phyloP scores from a whole-genome alignment of 2,329 filamentous ascomycete genomes.

The Pseudogymnoascus sp. region DNA sequence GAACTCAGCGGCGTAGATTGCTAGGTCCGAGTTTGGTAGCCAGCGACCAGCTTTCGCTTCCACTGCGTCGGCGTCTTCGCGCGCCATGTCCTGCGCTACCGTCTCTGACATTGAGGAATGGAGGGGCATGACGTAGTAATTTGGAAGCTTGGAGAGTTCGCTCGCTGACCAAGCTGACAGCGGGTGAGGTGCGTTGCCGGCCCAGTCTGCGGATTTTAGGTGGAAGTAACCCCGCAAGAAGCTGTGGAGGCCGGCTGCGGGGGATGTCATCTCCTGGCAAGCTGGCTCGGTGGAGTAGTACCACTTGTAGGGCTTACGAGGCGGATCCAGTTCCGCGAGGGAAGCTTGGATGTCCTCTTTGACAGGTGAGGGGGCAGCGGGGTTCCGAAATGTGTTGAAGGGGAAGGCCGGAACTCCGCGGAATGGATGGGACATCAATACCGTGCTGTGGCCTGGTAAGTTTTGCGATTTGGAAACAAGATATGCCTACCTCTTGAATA shows the following conservation, averaged over 20 bases:
- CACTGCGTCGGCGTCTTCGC: constrained; percentile 38
- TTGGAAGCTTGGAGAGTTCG: constrained; percentile 52
- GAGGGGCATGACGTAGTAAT: constrained; percentile 61
- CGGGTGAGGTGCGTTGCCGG: constrained; percentile 44
- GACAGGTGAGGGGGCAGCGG: constrained; percentile 14
- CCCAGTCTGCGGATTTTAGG: constrained; percentile 56
- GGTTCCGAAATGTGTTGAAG: constrained; percentile 37
- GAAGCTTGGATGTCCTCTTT: constrained; percentile 45
- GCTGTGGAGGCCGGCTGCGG: constrained; percentile 44
- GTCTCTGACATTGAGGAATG: constrained; percentile 51
- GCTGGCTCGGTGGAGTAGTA: constrained; percentile 49
- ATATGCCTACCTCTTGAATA: constrained; percentile 45
- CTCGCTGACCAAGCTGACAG: constrained; percentile 49
- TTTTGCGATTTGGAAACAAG: neutral
- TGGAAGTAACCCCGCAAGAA: constrained; percentile 63
- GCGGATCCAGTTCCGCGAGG: constrained; percentile 43
- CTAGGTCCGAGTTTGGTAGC: constrained; percentile 51
- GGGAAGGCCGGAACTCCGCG: constrained; percentile 44
- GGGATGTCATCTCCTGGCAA: constrained; percentile 39
- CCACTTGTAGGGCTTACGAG: constrained; percentile 63
- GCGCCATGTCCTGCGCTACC: constrained; percentile 47
- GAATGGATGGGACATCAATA: constrained; percentile 61
- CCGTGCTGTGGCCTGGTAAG: constrained; percentile 29
- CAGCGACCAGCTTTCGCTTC: constrained; percentile 36
- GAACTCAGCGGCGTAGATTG: constrained; percentile 55